phyloP scores from a whole-genome alignment of 2,329 filamentous ascomycete species.

The Colletotrichum sp. region DNA sequence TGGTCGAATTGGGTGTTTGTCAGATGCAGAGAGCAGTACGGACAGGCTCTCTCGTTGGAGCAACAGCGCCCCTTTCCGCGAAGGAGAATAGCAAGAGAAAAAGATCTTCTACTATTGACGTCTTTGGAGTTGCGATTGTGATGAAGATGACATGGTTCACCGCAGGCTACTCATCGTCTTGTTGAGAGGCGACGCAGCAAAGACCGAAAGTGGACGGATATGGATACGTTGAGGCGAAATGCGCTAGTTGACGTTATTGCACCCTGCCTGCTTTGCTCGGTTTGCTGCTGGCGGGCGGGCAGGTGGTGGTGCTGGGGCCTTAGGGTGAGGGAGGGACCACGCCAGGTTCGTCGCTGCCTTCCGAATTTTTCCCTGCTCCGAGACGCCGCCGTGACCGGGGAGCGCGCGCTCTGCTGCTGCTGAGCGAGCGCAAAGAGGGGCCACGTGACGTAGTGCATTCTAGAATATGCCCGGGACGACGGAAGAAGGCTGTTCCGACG shows the following conservation, averaged over 20 bases:
- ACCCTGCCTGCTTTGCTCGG: neutral
- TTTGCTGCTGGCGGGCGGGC: neutral
- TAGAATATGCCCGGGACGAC: neutral
- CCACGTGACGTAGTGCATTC: slow-evolving; percentile 6
- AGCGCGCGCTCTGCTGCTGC: neutral
- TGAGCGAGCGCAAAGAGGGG: neutral
- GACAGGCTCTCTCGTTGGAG: neutral
- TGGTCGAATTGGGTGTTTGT: neutral
- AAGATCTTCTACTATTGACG: neutral
- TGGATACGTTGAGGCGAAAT: slow-evolving; percentile 21
- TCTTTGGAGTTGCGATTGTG: neutral
- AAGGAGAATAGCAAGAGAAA: neutral
- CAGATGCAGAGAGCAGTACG: neutral
- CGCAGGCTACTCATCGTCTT: slow-evolving; percentile 2
- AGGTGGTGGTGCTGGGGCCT: neutral
- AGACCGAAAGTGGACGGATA: neutral
- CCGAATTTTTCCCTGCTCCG: slow-evolving; percentile 21
- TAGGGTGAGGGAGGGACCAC: neutral
- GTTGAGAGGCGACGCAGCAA: slow-evolving; percentile 5
- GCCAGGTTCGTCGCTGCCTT: slow-evolving; percentile 6
- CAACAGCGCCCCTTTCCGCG: neutral
- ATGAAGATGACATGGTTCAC: slow-evolving; percentile 13
- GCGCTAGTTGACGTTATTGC: slow-evolving; percentile 20
- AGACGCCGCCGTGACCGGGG: slow-evolving; percentile 8
- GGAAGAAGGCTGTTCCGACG: neutral